Evolutionary conservation across 306 rosid genomes (phyloP).

Genomic region (Cucumis melo): DNA sequence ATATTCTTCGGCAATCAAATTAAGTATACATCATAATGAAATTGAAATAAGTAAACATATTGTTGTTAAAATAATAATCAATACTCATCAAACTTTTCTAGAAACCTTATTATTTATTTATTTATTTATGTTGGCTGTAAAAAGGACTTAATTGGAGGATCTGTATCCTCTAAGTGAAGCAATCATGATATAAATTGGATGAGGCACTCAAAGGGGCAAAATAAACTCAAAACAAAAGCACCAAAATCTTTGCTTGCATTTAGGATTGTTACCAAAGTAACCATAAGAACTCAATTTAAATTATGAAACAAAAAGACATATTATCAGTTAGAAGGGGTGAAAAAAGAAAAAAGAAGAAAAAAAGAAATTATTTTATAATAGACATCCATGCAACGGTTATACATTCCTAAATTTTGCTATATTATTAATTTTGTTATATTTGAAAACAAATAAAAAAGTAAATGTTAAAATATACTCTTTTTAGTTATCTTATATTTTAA

Average conservation of each 20-base stretch:
- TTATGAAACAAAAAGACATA: not conserved
- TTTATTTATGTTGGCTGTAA: not conserved
- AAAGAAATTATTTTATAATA: too few relatives aligned
- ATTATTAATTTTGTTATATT: too few relatives aligned
- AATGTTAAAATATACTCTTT: too few relatives aligned
- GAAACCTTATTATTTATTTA: not conserved
- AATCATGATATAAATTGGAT: not conserved
- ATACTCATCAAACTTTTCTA: not conserved
- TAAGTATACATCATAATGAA: not conserved
- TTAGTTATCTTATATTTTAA: too few relatives aligned
- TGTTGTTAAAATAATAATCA: not conserved
- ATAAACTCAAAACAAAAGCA: not conserved
- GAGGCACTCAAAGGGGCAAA: not conserved
- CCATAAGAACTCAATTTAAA: not conserved
- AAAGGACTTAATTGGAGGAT: conserved; percentile 6
- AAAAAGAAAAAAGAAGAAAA: too few relatives aligned
- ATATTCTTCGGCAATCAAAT: not conserved
- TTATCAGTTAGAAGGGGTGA: not conserved
- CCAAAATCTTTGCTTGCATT: not conserved
- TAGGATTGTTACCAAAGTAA: conserved; percentile 4
- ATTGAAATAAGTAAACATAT: not conserved
- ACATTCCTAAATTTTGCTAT: too few relatives aligned
- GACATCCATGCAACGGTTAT: too few relatives aligned
- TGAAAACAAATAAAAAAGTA: too few relatives aligned
- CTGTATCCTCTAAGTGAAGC: conserved; percentile 10